Base-by-base conservation (phyloP, 2,329 filamentous ascomycete species). In the Penicillium aurantiogriseum region DNA sequence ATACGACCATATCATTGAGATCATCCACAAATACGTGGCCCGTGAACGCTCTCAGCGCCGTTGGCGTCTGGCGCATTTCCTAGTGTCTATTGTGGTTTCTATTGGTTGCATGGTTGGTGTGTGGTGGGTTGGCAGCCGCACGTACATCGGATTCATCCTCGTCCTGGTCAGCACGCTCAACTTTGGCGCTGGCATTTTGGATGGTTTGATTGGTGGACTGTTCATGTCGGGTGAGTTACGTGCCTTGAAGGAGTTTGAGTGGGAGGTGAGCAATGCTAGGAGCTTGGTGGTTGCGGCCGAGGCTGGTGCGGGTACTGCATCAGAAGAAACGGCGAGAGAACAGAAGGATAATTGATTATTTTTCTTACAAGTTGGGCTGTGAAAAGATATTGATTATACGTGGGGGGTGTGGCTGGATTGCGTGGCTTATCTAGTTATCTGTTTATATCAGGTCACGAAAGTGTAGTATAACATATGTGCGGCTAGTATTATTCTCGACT, bases 211-310 rank as follows among this genome's bases (percentile, higher is more conserved):
- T 71, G 89, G 92, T 0, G 83, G 94, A 0, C 74, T 97, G 48
- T 99, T 99, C 72, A 88, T 96, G 57, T 87, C 88, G 11, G 87
- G 86, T 59, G 94, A 99, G 77, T 76, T 97, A 58, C 83, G 91
- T 57, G 88, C 89, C 4, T 77, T 99, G 54, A 88, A 86, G 67
- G 94, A 99, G 78, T 97, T 97, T 76, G 86, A 94, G 71, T 97
- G 91, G 89, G 94, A 99, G 75, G 87, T 97, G 27, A 79, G 79
- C 50, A 92, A 89, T 70, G 88, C 88, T 13, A 86, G 72, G 60
- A 60, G 67, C 10, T 43, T 67, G 46, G 59, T 65, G 11, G 29
- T 66, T 51, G 61, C 62, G 47, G 59, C 61, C 8, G 62, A 65
- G 46, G 33, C 44, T 15, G 13, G 33, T 39, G 25, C 17, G 36